Evolutionary conservation across 768 basidiomycete genomes (phyloP), one percentile per base, ranked within the genome.

Genomic region (Cystobasidium onofrii): DNA sequence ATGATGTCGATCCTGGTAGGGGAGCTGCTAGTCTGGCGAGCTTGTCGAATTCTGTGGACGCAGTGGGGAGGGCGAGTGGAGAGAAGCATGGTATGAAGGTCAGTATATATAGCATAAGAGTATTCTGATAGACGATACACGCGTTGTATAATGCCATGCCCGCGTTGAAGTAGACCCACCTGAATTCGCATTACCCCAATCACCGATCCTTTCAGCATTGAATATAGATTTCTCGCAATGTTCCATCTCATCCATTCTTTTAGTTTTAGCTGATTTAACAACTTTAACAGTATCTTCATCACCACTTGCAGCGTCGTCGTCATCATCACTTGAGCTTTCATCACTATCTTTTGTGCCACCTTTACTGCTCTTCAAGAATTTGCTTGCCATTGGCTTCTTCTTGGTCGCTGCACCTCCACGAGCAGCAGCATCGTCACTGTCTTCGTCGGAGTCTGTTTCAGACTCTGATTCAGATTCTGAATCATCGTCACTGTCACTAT

Each of bases 171-270:
- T 4, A 25, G 23, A 54, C 57, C 43, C 62, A 76, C 64, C 75
- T 10, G 64, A 54, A n/a, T 54, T 41, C 12, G 39, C 50, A 31
- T 87, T 87, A 29, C 89, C 88, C 96, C 96, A 99, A 82, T 99
- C 93, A 78, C 94, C 95, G 77, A 95, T 94, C 85, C 91, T 95
- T 75, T 90, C 84, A 23, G 89, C 93, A 80, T 99, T 98, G 60
- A 95, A 91, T 84, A 98, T 96, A 60, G 84, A 84, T 82, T 89
- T 93, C 70, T 91, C 91, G 1, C 89, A 89, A 0, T 87, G 87
- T 81, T 97, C 94, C 87, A 98, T 94, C 85, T 98, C 96, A 61
- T 89, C 92, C 79, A 93, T 81, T 66, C 94, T 85, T 81, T 91
- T 94, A 81, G 94, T 91, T 78, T 89, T 89, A 46, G 95, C 94